Evolutionary conservation across 768 basidiomycete genomes (phyloP).

Genomic region (Tricholoma flavovirens): DNA sequence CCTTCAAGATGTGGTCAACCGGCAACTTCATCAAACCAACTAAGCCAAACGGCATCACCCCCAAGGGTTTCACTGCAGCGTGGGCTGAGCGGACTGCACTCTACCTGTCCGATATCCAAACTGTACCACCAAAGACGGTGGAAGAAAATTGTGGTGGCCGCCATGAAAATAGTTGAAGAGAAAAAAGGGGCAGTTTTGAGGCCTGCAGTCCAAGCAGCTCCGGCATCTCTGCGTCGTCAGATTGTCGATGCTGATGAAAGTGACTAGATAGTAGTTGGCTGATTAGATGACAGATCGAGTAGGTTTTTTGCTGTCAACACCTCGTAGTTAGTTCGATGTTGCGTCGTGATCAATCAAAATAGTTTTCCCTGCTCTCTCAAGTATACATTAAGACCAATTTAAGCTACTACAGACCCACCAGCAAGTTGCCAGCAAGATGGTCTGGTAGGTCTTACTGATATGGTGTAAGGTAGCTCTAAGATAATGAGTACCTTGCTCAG

Average conservation of each 20-base stretch:
- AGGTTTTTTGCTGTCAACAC: neutral
- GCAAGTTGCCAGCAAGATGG: neutral
- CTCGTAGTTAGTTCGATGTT: neutral
- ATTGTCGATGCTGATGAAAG: neutral
- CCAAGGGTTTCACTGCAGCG: neutral
- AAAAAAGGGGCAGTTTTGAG: neutral
- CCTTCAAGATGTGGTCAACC: constrained; percentile 1
- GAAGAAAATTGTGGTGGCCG: constrained; percentile 2
- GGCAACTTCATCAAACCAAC: neutral
- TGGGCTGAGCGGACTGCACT: neutral
- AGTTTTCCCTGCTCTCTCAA: neutral
- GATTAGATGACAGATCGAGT: neutral
- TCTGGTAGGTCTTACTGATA: neutral
- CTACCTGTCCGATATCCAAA: neutral
- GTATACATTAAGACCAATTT: neutral
- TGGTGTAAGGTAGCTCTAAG: neutral
- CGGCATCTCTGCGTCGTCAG: neutral
- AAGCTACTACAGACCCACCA: neutral
- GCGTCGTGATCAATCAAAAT: neutral
- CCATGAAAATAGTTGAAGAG: neutral
- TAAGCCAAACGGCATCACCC: neutral
- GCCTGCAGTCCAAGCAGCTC: neutral
- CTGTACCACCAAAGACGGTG: neutral
- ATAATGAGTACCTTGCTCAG: neutral
- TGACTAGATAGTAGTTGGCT: constrained; percentile 2